Conservation (phyloP, 1,284 basidiomycete genomes). For the Microbotryum violaceum region DNA sequence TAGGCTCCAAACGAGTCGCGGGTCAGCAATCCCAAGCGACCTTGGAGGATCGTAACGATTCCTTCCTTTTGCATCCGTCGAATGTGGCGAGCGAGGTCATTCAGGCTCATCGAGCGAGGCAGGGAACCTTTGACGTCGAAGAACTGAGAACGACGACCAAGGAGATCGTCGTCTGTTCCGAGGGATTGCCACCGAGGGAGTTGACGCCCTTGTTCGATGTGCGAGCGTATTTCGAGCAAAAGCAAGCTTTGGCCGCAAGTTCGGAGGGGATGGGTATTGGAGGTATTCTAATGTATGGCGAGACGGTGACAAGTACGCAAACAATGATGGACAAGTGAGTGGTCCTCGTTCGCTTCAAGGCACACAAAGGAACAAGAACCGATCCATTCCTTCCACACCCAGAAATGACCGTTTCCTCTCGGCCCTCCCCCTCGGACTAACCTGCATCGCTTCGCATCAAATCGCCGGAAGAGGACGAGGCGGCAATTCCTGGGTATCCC, state of each 20-base stretch:
- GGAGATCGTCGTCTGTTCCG: conserved; percentile 49
- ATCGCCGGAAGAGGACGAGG: conserved; percentile 83
- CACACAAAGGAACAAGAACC: not conserved
- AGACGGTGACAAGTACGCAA: conserved; percentile 89
- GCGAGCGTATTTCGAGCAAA: conserved; percentile 41
- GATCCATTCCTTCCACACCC: conserved; percentile 12
- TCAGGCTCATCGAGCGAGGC: conserved; percentile 38
- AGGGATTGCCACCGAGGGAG: conserved; percentile 31
- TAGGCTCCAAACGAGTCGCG: conserved; percentile 6
- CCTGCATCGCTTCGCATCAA: conserved; percentile 81
- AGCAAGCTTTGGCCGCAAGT: conserved; percentile 20
- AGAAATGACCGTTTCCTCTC: conserved; percentile 73
- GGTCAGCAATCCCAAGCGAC: not conserved
- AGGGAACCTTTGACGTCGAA: conserved; percentile 7
- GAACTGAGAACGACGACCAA: conserved; percentile 41
- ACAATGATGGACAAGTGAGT: conserved; percentile 85
- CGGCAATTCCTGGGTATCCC: conserved; percentile 86
- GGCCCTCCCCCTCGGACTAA: conserved; percentile 61
- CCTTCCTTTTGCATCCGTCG: conserved; percentile 54
- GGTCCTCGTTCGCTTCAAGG: not conserved
- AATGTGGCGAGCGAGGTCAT: conserved; percentile 43
- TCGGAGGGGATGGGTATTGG: conserved; percentile 45
- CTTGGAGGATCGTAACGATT: conserved; percentile 46
- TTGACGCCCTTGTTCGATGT: conserved; percentile 48
- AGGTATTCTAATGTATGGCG: conserved; percentile 72